Evolutionary conservation across 805 yeast genomes (phyloP).

Genomic region (Yamadazyma kitorensis): DNA sequence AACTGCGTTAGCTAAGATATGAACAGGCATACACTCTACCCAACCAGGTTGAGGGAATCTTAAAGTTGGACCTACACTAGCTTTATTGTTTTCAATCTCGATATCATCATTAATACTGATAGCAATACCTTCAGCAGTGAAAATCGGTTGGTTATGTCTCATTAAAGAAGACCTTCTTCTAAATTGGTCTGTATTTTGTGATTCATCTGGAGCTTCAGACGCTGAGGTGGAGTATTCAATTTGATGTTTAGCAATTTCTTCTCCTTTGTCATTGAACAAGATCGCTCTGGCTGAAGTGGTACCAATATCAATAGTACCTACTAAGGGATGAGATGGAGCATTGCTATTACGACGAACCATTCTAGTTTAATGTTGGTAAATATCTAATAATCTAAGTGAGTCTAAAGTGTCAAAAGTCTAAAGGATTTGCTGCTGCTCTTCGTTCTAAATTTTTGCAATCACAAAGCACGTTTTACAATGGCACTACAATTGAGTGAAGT

Average conservation of each 20-base stretch:
- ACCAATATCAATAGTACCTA: constrained; percentile 84
- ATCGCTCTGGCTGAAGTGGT: constrained; percentile 91
- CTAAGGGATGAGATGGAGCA: constrained; percentile 39
- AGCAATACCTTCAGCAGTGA: constrained; percentile 73
- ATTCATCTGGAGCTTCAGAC: constrained; percentile 45
- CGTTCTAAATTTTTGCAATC: too few species aligned
- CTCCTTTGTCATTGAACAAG: constrained; percentile 67
- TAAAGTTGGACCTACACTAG: constrained; percentile 62
- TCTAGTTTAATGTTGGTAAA: too few species aligned
- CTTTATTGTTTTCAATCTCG: constrained; percentile 59
- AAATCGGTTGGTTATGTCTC: constrained; percentile 55
- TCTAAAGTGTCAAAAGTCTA: too few species aligned
- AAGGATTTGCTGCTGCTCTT: too few species aligned
- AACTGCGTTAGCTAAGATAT: constrained; percentile 73
- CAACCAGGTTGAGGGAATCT: constrained; percentile 82
- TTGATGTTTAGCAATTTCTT: constrained; percentile 84
- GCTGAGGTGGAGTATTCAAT: constrained; percentile 84
- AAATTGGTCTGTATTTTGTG: constrained; percentile 42
- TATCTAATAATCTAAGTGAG: too few species aligned
- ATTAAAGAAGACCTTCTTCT: constrained; percentile 41
- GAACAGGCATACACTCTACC: constrained; percentile 91
- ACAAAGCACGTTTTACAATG: too few species aligned
- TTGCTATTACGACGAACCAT: constrained; percentile 45
- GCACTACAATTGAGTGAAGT: too few species aligned
- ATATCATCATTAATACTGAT: constrained; percentile 56